A percentile compares a stretch with the other conserved stretches of the same genome.
phyloP scores from a whole-genome alignment of 345 rosid genomes.

The Psidium friedrichsthalianum region DNA sequence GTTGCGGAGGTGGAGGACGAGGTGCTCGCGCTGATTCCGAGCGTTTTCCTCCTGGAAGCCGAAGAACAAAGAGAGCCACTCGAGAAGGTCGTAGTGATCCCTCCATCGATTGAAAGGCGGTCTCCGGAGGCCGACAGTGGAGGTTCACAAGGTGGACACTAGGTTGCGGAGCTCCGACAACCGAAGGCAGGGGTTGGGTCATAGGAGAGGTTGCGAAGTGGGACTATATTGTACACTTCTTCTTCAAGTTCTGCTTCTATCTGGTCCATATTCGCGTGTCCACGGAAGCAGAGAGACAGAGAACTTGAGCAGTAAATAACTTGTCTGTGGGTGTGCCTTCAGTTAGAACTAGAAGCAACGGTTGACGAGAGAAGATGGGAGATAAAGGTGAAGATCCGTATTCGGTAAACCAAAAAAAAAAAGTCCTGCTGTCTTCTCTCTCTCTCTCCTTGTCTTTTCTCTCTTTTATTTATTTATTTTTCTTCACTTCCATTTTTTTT shows the following conservation, averaged over 20 bases:
- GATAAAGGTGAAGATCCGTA: accelerated
- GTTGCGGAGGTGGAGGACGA: constrained; percentile 85
- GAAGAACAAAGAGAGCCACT: constrained; percentile 49
- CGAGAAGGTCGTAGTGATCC: constrained; percentile 51
- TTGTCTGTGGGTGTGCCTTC: too few relatives aligned
- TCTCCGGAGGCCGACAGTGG: constrained; percentile 37
- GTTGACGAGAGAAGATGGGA: neutral
- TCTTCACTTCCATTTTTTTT: too few relatives aligned
- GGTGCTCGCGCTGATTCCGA: constrained; percentile 73
- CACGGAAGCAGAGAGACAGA: neutral
- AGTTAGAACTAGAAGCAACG: neutral
- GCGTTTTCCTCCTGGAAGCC: constrained; percentile 75
- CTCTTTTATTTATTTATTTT: too few relatives aligned
- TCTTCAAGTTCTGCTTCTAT: neutral
- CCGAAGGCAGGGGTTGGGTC: constrained; percentile 66
- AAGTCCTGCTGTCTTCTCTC: too few relatives aligned
- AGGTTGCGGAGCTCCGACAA: constrained; percentile 62
- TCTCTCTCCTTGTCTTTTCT: too few relatives aligned
- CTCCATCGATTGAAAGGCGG: constrained; percentile 26
- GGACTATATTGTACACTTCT: constrained; percentile 57
- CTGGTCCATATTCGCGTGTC: neutral
- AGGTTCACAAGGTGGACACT: constrained; percentile 34
- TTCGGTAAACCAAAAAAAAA: neutral
- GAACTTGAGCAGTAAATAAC: neutral
- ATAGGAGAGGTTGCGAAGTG: constrained; percentile 33